Conservation (phyloP, 192 early-diverging fungal species). For the Chytriomyces sp. region DNA sequence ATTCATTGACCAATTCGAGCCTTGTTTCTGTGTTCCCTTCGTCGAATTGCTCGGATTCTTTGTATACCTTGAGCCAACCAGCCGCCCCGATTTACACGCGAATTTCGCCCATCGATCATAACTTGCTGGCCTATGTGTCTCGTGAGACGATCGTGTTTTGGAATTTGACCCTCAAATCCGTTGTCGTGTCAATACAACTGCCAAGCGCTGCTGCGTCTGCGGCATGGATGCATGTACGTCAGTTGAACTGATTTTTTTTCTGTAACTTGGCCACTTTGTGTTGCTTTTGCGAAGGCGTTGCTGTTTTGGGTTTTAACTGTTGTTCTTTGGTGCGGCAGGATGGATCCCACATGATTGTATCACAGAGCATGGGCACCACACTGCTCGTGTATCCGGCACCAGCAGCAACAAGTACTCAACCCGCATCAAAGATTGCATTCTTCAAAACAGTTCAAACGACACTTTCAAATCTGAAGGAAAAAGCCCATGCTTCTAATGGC, state of each 20-base stretch:
- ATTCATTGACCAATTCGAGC: too few species aligned
- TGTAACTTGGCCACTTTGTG: not conserved
- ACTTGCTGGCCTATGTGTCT: not conserved
- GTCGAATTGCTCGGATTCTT: not conserved
- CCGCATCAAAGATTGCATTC: not conserved
- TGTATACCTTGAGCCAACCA: not conserved
- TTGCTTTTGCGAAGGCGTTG: too few species aligned
- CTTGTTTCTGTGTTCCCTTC: not conserved
- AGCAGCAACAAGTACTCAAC: not conserved
- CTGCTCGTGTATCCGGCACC: not conserved
- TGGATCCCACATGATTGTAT: not conserved
- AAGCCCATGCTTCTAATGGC: too few species aligned
- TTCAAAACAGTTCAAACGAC: too few species aligned
- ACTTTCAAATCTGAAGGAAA: too few species aligned
- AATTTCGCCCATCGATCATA: not conserved
- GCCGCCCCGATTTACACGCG: not conserved
- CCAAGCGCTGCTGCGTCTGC: not conserved
- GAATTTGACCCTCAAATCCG: not conserved
- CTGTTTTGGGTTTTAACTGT: not conserved
- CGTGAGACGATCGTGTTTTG: not conserved
- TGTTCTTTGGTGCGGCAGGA: not conserved
- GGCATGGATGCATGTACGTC: not conserved
- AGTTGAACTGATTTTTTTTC: not conserved
- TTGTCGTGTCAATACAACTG: not conserved
- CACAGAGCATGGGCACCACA: not conserved